Conservation (phyloP, 768 basidiomycete species). For the Chalciporus pseudorubinellus region DNA sequence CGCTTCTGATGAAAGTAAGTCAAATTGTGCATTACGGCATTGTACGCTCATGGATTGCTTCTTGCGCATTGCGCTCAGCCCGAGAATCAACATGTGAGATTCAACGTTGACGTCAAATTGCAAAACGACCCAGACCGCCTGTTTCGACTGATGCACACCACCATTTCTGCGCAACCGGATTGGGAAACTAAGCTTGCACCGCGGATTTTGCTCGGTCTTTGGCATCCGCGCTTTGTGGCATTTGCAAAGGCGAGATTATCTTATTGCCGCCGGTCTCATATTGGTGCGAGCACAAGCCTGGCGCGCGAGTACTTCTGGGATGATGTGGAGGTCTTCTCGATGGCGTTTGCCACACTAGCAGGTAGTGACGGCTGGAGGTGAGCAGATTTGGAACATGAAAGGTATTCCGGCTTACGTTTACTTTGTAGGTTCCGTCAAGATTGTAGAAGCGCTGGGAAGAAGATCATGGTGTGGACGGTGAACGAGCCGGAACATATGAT, state of each 20-base stretch:
- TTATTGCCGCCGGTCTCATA: conserved; percentile 82
- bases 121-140: conserved; percentile 88
- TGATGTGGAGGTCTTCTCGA: conserved; percentile 81
- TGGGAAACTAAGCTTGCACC: conserved; percentile 81
- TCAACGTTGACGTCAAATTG: conserved; percentile 92
- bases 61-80: conserved; percentile 42
- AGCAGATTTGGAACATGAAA: conserved; percentile 8
- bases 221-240: conserved; percentile 88
- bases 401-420: neutral
- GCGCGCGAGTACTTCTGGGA: conserved; percentile 90
- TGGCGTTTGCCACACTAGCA: conserved; percentile 71
- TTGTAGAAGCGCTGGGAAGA: conserved; percentile 77
- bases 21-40: conserved; percentile 7
- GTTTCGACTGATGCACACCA: conserved; percentile 72
- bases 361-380: conserved; percentile 72
- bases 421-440: conserved; percentile 69
- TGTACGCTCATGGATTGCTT: conserved; percentile 3
- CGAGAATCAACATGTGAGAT: conserved; percentile 71
- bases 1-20: conserved; percentile 72
- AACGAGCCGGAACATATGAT: conserved; percentile 88
- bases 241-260: conserved; percentile 75
- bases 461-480: conserved; percentile 94
- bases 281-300: conserved; percentile 67
- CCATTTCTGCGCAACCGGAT: conserved; percentile 58
- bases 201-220: conserved; percentile 76